Percentiles rank a stretch among this genome's conserved stretches.
phyloP scores from a whole-genome alignment of 768 basidiomycete species.

The Mrakia gelida region DNA sequence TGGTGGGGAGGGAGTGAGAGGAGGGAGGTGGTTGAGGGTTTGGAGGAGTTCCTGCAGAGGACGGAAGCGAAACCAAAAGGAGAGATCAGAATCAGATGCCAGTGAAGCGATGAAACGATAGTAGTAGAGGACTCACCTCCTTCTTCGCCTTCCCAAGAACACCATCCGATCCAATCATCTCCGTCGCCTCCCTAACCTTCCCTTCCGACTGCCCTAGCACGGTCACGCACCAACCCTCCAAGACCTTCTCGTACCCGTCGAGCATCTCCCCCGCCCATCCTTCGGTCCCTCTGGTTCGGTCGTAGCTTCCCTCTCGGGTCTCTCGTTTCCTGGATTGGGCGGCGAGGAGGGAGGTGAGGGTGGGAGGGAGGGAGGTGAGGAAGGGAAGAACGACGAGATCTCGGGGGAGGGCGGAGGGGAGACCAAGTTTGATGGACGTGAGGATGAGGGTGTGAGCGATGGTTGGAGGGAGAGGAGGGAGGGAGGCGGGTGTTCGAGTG shows the following conservation, averaged over 20 bases:
- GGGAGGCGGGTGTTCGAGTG: not conserved
- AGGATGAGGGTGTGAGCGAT: conserved; percentile 30
- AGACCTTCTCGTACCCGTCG: conserved; percentile 35
- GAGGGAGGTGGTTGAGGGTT: conserved; percentile 13
- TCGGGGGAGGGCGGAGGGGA: conserved; percentile 23
- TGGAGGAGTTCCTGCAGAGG: not conserved
- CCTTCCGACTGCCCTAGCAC: conserved; percentile 26
- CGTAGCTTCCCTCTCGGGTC: conserved; percentile 17
- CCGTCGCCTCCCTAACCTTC: conserved; percentile 7
- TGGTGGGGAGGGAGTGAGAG: conserved; percentile 15
- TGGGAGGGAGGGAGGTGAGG: conserved; percentile 14
- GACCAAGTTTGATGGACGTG: conserved; percentile 36
- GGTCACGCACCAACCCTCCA: conserved; percentile 33
- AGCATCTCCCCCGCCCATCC: conserved; percentile 31
- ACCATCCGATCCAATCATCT: conserved; percentile 7
- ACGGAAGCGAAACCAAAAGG: too few species aligned
- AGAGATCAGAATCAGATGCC: not conserved
- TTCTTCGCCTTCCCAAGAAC: conserved; percentile 17
- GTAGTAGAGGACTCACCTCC: not conserved
- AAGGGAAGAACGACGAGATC: conserved; percentile 22
- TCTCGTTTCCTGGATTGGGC: conserved; percentile 18
- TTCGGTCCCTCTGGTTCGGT: not conserved
- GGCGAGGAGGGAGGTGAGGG: conserved; percentile 15
- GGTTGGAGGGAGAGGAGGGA: conserved; percentile 10
- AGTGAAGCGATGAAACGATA: too few species aligned